Percentiles rank a stretch among this genome's conserved stretches.
These are phyloP conservation scores for Grammothele lineata DNA, from an alignment of 768 basidiomycete genomes.

Conservation along the genomic window DNA sequence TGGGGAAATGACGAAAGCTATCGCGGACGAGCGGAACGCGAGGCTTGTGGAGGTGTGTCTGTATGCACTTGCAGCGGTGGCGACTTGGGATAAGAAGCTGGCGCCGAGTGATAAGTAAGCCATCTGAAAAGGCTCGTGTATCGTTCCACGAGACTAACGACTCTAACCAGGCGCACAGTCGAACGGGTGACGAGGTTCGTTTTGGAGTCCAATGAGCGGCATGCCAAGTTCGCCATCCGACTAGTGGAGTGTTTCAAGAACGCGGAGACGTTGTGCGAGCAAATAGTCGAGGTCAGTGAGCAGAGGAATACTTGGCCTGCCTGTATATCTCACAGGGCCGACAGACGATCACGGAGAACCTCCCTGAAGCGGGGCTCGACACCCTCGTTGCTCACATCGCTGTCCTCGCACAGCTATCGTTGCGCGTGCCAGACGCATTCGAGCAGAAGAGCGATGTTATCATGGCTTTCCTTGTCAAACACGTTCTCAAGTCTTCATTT, in stretches of 20 bases:
- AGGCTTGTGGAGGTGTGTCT: conserved; percentile 60
- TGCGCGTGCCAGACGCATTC: conserved; percentile 64
- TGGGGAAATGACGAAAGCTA: conserved; percentile 68
- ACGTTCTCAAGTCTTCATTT: conserved; percentile 55
- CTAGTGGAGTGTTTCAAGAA: conserved; percentile 59
- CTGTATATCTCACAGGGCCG: background rate
- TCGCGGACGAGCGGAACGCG: conserved; percentile 58
- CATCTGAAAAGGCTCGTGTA: conserved; percentile 11
- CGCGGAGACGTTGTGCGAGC: conserved; percentile 42
- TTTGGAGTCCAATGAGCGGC: conserved; percentile 52
- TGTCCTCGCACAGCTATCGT: conserved; percentile 71
- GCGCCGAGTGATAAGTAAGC: conserved; percentile 64
- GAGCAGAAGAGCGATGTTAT: conserved; percentile 76
- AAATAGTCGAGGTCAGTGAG: conserved; percentile 59
- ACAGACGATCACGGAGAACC: conserved; percentile 55
- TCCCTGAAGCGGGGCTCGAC: conserved; percentile 46
- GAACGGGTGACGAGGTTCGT: conserved; percentile 62
- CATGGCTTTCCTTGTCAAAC: conserved; percentile 65
- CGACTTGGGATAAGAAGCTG: conserved; percentile 52
- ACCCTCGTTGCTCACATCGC: conserved; percentile 61
- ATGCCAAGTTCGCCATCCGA: conserved; percentile 85
- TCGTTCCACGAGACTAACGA: background rate
- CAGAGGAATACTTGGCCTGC: background rate
- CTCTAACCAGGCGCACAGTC: conserved; percentile 50
- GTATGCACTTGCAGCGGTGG: conserved; percentile 71